Base-by-base conservation (phyloP, 2,329 filamentous ascomycete species). In the Lojkania enalia region DNA sequence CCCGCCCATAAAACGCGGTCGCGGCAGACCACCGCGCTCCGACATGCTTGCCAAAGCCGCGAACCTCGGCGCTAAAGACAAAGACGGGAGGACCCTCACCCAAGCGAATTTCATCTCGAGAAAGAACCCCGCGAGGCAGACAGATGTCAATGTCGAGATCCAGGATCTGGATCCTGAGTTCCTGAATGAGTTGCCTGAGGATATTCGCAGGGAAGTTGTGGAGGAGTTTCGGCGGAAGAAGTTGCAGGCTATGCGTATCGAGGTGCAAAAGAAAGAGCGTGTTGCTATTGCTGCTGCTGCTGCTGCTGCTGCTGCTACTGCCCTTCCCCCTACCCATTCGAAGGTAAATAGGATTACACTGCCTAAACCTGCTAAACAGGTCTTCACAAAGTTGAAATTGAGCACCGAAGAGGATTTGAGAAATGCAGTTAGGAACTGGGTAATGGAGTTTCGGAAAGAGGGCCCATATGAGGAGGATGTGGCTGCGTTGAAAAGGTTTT, bases 391-490 rank as follows among this genome's bases (percentile, higher is more conserved):
- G 12, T 70, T 74, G 42, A 80, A 79, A 48, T 67, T 87, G 2
- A 77, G 74, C 2, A 64, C 66, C 3, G 55, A 84, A 5, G 65
- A 74, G 0, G 87, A 95, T 54, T 74, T 97, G 42, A 81, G 90
- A 33, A 77, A 82, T 27, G 89, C 90, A 62, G 74, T 96, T 12
- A 80, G 77, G 42, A 82, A 82, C 3, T 99, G 94, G 94, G 80
- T 90, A 52, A 64, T 73, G 2, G 83, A 86, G 48, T 95, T 92
- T 49, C 74, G 69, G 25, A 76, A 76, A 4, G 86, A 91, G 2
- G 90, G 88, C 0, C 94, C 94, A 1, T 90, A 94, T 67, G 71
- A 72, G 0, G 83, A 87, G 45, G 94, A 99, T 68, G 85, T 92
- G 0, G 78, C 78, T 30, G 84, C 91, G 27, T 75, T 97, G 48